phyloP scores from a whole-genome alignment of 306 rosid species.

The Oemleria cerasiformis region DNA sequence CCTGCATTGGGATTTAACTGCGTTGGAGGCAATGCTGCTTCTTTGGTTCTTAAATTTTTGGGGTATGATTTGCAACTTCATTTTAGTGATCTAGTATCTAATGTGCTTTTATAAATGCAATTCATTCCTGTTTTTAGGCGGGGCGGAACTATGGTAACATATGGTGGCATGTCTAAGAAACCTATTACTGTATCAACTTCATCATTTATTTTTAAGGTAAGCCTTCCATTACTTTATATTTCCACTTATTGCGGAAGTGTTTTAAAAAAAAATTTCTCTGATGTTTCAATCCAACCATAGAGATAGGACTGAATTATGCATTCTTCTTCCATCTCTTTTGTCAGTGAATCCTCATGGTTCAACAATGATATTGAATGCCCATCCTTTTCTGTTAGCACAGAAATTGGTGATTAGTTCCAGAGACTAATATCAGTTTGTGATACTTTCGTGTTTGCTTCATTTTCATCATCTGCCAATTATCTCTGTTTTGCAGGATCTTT shows the following conservation, averaged over 20 bases:
- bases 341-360: no score
- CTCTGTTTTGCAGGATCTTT: constrained; percentile 60
- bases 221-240: constrained; percentile 13
- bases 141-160: constrained; percentile 90
- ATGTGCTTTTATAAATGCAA: constrained; percentile 14
- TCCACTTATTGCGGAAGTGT: constrained; percentile 4
- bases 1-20: constrained; percentile 89
- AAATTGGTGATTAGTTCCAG: not conserved
- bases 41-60: constrained; percentile 80
- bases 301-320: no score
- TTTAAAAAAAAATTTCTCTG: no score
- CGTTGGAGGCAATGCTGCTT: constrained; percentile 90
- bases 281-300: no score
- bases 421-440: constrained; percentile 4
- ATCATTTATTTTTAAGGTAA: constrained; percentile 87
- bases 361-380: not conserved
- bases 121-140: constrained; percentile 40
- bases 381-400: not conserved
- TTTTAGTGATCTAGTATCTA: constrained; percentile 8
- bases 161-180: constrained; percentile 96
- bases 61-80: constrained; percentile 46
- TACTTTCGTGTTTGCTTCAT: constrained; percentile 5
- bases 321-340: no score
- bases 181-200: constrained; percentile 80
- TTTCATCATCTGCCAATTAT: not conserved